Evolutionary conservation across 176 grass and related monocot genomes (phyloP), one percentile per base, ranked within the genome.

Genomic region (Pontederia paniculata): DNA sequence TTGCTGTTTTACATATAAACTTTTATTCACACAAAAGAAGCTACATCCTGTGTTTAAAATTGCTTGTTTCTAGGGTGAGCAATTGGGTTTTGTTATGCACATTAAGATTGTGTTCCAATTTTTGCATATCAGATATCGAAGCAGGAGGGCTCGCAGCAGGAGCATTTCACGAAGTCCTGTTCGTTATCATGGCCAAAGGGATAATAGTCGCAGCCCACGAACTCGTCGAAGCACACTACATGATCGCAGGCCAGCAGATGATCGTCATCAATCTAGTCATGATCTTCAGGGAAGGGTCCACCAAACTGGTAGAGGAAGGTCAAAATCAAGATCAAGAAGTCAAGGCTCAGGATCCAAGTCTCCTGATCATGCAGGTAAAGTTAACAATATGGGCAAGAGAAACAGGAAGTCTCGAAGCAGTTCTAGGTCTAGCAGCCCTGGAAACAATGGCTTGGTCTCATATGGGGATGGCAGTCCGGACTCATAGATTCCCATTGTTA

Each of bases 341-440:
- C 52, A 1, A 13, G 63, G 44, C 21, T 43, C 22, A 0, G 72
- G 53, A 44, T 74, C 80, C 19, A 70, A 51, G 46, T 89, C 85
- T 44, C 77, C 83, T 16, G 70, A 77, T 68, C 70, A 74, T 63
- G 70, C 77, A 10, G 73, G 47, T 6, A 65, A 65, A 28, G 44
- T 11, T 46, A 76, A 60, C 71, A 73, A 56, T 49, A 63, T 37
- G 8, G 68, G 69, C 44, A 81, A 75, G 0, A 78, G 57, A 44
- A 78, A 78, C 44, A 67, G 60, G 19, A 78, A 71, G 64, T 48
- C 68, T 62, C 80, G 68, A 73, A 89, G 74, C 58, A 84, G 71
- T 66, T 89, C 86, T 21, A 78, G 71, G 53, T 89, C 81, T 14
- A 84, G 78, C 73, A 84, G 86, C 56, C 74, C 86, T 61, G 75